These are phyloP conservation scores for Coemansia sp. DNA, from an alignment of 192 early-diverging fungal genomes.

Conservation along the genomic window DNA sequence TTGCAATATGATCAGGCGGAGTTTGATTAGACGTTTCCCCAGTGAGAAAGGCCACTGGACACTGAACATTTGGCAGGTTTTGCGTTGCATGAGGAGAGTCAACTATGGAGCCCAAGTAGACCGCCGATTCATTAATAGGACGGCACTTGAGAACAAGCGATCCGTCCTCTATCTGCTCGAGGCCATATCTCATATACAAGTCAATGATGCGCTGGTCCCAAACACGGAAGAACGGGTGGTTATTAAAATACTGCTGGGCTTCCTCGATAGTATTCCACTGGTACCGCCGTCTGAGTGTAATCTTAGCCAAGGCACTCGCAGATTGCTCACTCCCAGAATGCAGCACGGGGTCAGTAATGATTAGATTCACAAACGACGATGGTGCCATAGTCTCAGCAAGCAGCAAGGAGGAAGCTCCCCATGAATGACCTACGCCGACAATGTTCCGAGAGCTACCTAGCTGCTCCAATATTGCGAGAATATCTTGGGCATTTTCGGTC, in stretches of 20 bases:
- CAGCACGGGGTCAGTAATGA: conserved; percentile 41
- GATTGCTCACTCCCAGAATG: background rate
- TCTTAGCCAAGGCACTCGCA: background rate
- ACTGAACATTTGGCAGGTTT: conserved; percentile 21
- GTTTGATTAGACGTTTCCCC: conserved; percentile 26
- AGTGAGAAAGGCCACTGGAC: conserved; percentile 35
- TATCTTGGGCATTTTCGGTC: conserved; percentile 36
- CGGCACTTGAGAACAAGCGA: conserved; percentile 39
- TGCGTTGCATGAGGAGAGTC: conserved; percentile 14
- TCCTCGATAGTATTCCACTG: conserved; percentile 15
- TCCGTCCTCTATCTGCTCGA: conserved; percentile 1
- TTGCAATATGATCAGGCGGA: conserved; percentile 12
- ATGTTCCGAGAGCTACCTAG: conserved; percentile 12
- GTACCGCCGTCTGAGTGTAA: conserved; percentile 18
- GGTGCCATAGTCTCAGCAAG: conserved; percentile 34
- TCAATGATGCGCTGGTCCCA: conserved; percentile 41
- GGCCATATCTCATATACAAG: conserved; percentile 28
- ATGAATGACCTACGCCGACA: conserved; percentile 52
- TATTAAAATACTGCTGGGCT: conserved; percentile 32
- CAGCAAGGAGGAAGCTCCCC: conserved; percentile 44
- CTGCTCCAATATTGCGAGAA: conserved; percentile 32
- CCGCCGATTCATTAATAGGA: conserved; percentile 30
- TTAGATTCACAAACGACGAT: conserved; percentile 22
- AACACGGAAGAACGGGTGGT: conserved; percentile 25
- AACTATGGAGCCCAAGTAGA: conserved; percentile 18